Conservation (phyloP, 805 yeast species). For the Saccharomyces mikatae region DNA sequence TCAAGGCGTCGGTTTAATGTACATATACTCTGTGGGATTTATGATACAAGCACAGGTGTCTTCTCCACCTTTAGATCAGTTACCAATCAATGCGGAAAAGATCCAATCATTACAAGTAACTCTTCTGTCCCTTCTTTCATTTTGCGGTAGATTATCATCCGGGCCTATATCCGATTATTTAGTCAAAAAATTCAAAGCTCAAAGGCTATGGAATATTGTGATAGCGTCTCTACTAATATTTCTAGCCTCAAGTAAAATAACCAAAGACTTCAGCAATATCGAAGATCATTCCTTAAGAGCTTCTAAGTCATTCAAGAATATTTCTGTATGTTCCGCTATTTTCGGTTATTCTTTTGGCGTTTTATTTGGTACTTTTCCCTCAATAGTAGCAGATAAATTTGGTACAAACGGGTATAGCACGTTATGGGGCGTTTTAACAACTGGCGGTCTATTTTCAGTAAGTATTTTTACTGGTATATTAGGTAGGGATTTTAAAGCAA, state of each 20-base stretch:
- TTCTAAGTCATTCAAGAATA: slow-evolving; percentile 24
- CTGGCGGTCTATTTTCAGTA: slow-evolving; percentile 57
- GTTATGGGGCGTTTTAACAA: slow-evolving; percentile 66
- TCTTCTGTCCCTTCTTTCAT: slow-evolving; percentile 54
- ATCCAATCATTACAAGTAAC: slow-evolving; percentile 68
- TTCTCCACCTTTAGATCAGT: slow-evolving; percentile 16
- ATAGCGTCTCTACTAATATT: slow-evolving; percentile 33
- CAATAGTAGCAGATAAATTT: slow-evolving; percentile 63
- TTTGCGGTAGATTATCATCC: slow-evolving; percentile 53
- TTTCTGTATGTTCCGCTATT: slow-evolving; percentile 44
- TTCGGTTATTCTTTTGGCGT: slow-evolving; percentile 65
- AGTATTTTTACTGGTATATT: slow-evolving; percentile 47
- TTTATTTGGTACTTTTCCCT: slow-evolving; percentile 68
- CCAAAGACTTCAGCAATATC: slow-evolving; percentile 5
- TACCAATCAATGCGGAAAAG: slow-evolving; percentile 32
- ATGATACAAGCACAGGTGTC: slow-evolving; percentile 45
- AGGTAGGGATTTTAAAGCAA: slow-evolving; percentile 44
- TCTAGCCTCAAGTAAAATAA: slow-evolving; percentile 30
- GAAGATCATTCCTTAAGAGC: neutral
- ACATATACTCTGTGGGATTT: slow-evolving; percentile 67
- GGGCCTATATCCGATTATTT: slow-evolving; percentile 62
- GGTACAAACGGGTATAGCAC: slow-evolving; percentile 64
- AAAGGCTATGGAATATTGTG: slow-evolving; percentile 58
- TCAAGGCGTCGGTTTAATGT: slow-evolving; percentile 63
- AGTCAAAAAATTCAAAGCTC: slow-evolving; percentile 43